Conservation (phyloP, 1,284 basidiomycete species). For the Mycena citricolor region DNA sequence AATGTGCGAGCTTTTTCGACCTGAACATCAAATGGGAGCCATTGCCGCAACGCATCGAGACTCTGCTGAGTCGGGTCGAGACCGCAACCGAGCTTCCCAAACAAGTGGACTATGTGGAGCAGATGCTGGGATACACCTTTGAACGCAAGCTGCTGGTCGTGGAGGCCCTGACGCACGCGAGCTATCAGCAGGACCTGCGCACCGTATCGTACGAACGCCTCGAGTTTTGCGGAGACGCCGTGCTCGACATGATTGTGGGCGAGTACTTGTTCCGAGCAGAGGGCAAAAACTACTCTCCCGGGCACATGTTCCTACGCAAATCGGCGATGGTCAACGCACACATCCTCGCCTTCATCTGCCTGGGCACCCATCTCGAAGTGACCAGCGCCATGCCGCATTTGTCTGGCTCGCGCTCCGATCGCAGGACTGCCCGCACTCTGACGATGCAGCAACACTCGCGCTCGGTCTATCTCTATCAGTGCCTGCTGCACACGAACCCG, state of each 20-base stretch:
- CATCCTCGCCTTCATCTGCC: slow-evolving; percentile 65
- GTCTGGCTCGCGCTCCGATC: no score
- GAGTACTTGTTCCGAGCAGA: slow-evolving; percentile 63
- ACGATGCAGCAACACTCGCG: slow-evolving; percentile 30
- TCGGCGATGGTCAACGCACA: slow-evolving; percentile 70
- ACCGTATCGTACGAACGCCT: slow-evolving; percentile 79
- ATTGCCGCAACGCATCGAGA: slow-evolving; percentile 45
- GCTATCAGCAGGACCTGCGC: slow-evolving; percentile 56
- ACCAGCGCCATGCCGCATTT: slow-evolving; percentile 51
- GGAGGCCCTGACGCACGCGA: slow-evolving; percentile 78
- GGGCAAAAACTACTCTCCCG: slow-evolving; percentile 63
- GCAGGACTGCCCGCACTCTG: slow-evolving; percentile 29
- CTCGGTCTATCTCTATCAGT: slow-evolving; percentile 58
- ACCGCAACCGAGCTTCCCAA: slow-evolving; percentile 42
- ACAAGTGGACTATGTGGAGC: slow-evolving; percentile 59
- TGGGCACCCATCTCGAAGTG: slow-evolving; percentile 43
- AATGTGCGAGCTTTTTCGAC: slow-evolving; percentile 56
- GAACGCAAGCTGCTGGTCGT: slow-evolving; percentile 61
- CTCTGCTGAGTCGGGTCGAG: slow-evolving; percentile 46
- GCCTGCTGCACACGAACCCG: slow-evolving; percentile 64
- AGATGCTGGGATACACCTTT: slow-evolving; percentile 72
- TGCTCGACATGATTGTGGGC: slow-evolving; percentile 68
- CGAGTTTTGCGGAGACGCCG: slow-evolving; percentile 80
- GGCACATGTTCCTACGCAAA: slow-evolving; percentile 65
- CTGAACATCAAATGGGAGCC: slow-evolving; percentile 60